Base-by-base conservation (phyloP, 2,329 filamentous ascomycete genomes). In the Rutstroemia sp. region DNA sequence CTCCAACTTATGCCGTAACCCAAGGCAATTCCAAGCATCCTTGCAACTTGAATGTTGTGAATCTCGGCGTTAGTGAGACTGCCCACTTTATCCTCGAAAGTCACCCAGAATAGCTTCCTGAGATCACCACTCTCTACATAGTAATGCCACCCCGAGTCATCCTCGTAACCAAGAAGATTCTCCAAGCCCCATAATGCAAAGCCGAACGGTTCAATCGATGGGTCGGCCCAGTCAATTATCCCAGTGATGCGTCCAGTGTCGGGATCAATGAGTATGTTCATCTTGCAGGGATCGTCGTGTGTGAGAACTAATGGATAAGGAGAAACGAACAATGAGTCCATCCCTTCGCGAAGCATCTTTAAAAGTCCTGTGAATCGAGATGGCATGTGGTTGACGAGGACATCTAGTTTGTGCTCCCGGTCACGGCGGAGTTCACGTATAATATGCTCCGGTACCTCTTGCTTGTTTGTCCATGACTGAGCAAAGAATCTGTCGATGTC, bases 151-250 rank as follows among this genome's bases (percentile, higher is more conserved):
- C 51, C 51, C 21, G 23, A 39, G 12, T 30, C 42, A 46, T 53
- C 51, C 39, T 46, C 45, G 46, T 46, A 53, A 39, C 42, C 51
- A 30, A 53, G 45, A 19, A 23, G 21, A n/a, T 56, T 23, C 27
- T 51, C 48, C 27, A 47, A 7, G 19, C 30, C 47, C 42, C 51
- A 54, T 25, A 54, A 50, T 12, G 30, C 38, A 23, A 21, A 27
- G 10, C 73, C 72, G 58, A 76, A 76, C 7, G 73, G 71, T n/a
- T 66, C 52, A 25, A 75, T 66, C 48, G 69, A 65, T 3, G 72
- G 69, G 61, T 75, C 71, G 1, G 73, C 69, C 72, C 70, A 76
- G 64, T 75, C 72, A 54, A 76, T 65, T 7, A 75, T 71, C 2
- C 73, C 72, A 34, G 64, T 63, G 3, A 76, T 57, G 61, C 71